A percentile compares a stretch with the other conserved stretches of the same genome.
Conservation (phyloP, 2,329 filamentous ascomycete genomes). For the Aspergillus fumigatus region DNA sequence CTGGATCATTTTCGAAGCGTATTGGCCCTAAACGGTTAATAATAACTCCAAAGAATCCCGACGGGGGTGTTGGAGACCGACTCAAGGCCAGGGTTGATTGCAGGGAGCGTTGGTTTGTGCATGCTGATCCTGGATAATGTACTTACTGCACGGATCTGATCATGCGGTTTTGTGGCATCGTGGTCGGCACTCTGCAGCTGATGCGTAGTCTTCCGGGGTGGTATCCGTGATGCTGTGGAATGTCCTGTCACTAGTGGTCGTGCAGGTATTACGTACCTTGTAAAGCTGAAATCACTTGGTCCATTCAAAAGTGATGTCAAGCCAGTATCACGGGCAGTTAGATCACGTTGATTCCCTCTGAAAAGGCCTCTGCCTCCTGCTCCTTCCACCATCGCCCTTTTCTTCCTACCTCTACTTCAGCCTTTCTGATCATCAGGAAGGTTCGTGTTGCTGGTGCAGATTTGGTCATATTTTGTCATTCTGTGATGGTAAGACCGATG, state of each 20-base stretch:
- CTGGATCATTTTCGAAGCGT: background rate
- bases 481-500: background rate
- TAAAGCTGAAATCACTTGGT: background rate
- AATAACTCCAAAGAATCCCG: background rate
- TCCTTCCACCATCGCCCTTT: background rate
- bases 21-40: background rate
- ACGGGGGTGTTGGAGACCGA: background rate
- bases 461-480: background rate
- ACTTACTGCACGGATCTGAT: background rate
- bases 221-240: constrained; percentile 12
- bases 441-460: background rate
- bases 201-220: background rate
- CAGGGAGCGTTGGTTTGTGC: background rate
- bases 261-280: constrained; percentile 11
- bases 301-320: constrained; percentile 15
- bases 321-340: constrained; percentile 3
- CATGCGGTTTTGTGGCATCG: background rate
- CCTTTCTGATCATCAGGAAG: background rate
- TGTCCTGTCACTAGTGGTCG: constrained; percentile 9
- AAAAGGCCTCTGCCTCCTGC: constrained; percentile 4
- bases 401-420: constrained; percentile 9
- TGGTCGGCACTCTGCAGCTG: background rate
- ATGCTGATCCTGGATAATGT: background rate
- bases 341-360: background rate
- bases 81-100: background rate